Base-by-base conservation (phyloP, 2,329 filamentous ascomycete genomes). In the Akanthomyces uredinophilus region DNA sequence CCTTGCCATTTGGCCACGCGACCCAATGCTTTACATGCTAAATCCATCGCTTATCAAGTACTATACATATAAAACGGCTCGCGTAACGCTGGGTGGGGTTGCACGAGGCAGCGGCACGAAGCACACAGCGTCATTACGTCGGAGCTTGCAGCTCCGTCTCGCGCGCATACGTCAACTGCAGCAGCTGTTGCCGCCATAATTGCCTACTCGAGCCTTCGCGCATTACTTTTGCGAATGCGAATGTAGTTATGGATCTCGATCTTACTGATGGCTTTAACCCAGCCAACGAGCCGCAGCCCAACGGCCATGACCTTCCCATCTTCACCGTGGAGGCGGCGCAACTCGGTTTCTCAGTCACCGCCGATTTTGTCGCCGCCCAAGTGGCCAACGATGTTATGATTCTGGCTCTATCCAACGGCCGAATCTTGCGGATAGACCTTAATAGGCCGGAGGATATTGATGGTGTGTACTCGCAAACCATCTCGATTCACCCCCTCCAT, bases 341-440 rank as follows among this genome's bases (percentile, higher is more conserved):
- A 79, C 87, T 98, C 65, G 91, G 95, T 74, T 99, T 99, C 81
- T 89, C 91, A 64, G 89, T 98, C 70, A 91, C 94, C 2, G 92
- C 94, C 67, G 91, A 97, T 75, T 98, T 99, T 72, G 95, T 96
- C 53, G 93, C 95, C 20, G 93, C 93, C 46, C 93, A 97, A 76
- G 94, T 98, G 61, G 93, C 94, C 66, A 98, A 99, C 77, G 97
- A 99, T 80, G 93, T 98, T 65, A 84, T 99, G 62, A 87, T 98
- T 24, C 82, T 99, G 57, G 95, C 95, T 46, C 83, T 99, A 43
- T 94, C 92, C 5, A 97, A 94, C 63, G 92, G 92, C 56, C 89
- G 94, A 68, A 95, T 99, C 66, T 80, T 99, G 64, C 87, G 95
- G 64, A 99, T 99, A 74, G 95, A 98, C 73, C 80, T 98, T 57